Percentiles rank a stretch among this genome's conserved stretches.
Conservation (phyloP, 345 rosid species). For the Acer campestre region DNA sequence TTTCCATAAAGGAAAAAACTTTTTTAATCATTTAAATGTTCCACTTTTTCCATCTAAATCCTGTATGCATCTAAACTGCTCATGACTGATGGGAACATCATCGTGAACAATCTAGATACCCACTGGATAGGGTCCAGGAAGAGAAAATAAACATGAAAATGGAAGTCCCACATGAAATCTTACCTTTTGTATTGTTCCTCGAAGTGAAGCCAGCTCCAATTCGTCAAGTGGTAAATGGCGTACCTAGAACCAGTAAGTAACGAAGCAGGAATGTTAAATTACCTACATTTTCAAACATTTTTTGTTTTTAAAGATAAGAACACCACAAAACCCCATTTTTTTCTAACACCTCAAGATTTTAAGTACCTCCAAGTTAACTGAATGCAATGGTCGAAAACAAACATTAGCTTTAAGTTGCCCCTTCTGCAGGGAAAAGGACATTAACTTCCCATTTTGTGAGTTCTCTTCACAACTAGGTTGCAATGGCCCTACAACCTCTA, state of each 20-base stretch:
- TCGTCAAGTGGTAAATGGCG: constrained; percentile 95
- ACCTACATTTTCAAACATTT: constrained; percentile 1
- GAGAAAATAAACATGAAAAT: background rate
- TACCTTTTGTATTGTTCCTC: constrained; percentile 91
- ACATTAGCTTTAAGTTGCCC: constrained; percentile 87
- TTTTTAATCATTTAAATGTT: background rate
- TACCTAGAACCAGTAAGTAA: constrained; percentile 51
- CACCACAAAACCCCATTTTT: constrained; percentile 5
- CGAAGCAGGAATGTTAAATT: constrained; percentile 18
- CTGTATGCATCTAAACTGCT: background rate
- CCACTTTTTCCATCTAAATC: no score
- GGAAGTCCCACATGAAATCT: constrained; percentile 19
- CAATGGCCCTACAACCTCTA: constrained; percentile 73
- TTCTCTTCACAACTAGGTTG: constrained; percentile 55
- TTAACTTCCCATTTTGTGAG: constrained; percentile 64
- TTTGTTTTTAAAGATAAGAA: constrained; percentile 5
- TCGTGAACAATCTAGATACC: background rate
- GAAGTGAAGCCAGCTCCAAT: constrained; percentile 91
- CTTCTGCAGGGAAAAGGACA: constrained; percentile 84
- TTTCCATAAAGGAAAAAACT: background rate
- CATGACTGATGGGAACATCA: background rate
- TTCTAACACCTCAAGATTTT: constrained; percentile 12
- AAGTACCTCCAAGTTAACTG: constrained; percentile 88
- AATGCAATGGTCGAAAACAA: constrained; percentile 71
- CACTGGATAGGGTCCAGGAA: background rate